Percentiles rank a stretch among this genome's conserved stretches.
Evolutionary conservation across 495 filamentous ascomycete genomes (phyloP).

Genomic region (Neurospora sp.): DNA sequence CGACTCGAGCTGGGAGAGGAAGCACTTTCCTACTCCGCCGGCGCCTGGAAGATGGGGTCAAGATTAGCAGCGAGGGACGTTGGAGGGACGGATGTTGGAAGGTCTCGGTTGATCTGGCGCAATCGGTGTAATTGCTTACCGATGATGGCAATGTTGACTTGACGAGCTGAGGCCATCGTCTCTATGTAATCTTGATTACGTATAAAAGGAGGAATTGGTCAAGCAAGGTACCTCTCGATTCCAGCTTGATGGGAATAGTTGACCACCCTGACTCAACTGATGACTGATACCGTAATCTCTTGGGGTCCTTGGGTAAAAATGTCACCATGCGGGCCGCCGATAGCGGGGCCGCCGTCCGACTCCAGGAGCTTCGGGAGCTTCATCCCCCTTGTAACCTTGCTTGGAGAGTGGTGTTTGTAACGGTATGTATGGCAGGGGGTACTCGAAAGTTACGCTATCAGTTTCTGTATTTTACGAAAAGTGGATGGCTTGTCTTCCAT

Average conservation of each 20-base stretch:
- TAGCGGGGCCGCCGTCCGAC: slow-evolving; percentile 14
- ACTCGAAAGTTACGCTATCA: not conserved
- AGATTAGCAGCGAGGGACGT: not conserved
- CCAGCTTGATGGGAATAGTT: not conserved
- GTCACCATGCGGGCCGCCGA: slow-evolving; percentile 12
- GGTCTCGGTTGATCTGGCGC: not conserved
- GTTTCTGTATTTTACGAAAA: not conserved
- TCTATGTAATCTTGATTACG: not conserved
- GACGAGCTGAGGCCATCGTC: slow-evolving; percentile 19
- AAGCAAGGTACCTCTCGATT: not conserved
- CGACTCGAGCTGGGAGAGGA: slow-evolving; percentile 66
- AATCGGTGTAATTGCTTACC: slow-evolving; percentile 9
- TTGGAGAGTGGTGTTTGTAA: not conserved
- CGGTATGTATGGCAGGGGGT: not conserved
- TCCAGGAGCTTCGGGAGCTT: not conserved
- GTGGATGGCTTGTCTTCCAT: not conserved
- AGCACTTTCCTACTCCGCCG: slow-evolving; percentile 85
- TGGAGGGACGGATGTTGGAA: not conserved
- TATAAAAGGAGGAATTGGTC: not conserved
- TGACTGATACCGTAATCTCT: not conserved
- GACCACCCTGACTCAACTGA: not conserved
- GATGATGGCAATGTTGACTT: slow-evolving; percentile 25
- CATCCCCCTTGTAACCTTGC: not conserved
- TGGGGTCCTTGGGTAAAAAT: slow-evolving; percentile 1
- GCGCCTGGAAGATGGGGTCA: slow-evolving; percentile 49